A percentile compares a stretch with the other conserved stretches of the same genome.
Evolutionary conservation across 306 rosid species (phyloP).

Genomic region (Vigna angularis): DNA sequence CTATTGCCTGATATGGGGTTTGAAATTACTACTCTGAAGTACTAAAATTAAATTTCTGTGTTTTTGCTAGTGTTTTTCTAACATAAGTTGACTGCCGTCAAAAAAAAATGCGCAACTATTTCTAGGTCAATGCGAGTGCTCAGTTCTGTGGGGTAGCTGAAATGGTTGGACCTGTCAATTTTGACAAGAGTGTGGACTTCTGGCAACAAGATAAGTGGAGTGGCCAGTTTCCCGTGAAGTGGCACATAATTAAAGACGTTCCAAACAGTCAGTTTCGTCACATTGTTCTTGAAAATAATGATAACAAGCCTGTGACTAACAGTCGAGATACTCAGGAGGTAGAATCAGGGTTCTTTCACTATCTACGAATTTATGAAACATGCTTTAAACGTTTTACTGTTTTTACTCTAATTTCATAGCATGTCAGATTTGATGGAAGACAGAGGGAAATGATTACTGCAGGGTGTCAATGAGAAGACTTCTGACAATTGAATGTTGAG

Average conservation of each 20-base stretch:
- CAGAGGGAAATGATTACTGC: constrained; percentile 3
- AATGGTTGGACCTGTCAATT: constrained; percentile 91
- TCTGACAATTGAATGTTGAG: constrained; percentile 16
- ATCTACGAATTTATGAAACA: constrained; percentile 1
- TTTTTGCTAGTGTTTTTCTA: constrained; percentile 20
- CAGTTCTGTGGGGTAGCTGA: constrained; percentile 96
- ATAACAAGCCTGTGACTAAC: constrained; percentile 93
- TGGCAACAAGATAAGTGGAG: constrained; percentile 98
- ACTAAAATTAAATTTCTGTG: background rate
- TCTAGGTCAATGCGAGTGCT: constrained; percentile 92
- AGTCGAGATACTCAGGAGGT: constrained; percentile 98
- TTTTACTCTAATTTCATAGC: constrained; percentile 3
- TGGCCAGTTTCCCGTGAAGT: constrained; percentile 88
- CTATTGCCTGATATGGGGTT: constrained; percentile 17
- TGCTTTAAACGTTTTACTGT: constrained; percentile 23
- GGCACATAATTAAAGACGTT: constrained; percentile 86
- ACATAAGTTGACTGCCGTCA: constrained; percentile 16
- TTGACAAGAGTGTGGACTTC: constrained; percentile 83
- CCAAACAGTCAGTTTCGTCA: constrained; percentile 93
- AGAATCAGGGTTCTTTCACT: constrained; percentile 37
- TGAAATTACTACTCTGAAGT: constrained; percentile 1
- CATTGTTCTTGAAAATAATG: constrained; percentile 84
- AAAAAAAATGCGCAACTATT: background rate
- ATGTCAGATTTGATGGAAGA: constrained; percentile 15
- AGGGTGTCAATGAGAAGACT: constrained; percentile 14